phyloP scores from a whole-genome alignment of 805 yeast species.

The Suhomyces faveliae region DNA sequence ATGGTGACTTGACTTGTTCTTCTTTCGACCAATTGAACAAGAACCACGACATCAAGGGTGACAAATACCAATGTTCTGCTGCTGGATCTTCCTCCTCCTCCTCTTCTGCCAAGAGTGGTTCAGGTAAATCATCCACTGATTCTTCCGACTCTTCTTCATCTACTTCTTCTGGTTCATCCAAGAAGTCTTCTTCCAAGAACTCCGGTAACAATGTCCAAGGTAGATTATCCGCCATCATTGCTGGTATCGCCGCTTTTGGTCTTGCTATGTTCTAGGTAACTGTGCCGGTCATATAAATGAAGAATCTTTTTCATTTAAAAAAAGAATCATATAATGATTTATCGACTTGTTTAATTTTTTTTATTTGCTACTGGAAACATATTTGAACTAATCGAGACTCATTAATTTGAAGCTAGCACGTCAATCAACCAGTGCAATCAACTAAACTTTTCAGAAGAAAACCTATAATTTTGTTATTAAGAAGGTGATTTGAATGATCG shows the following conservation, averaged over 20 bases:
- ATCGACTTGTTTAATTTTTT: background rate
- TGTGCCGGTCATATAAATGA: background rate
- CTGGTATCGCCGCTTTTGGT: slow-evolving; percentile 38
- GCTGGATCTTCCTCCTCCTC: slow-evolving; percentile 47
- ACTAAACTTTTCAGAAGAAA: background rate
- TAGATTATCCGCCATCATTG: slow-evolving; percentile 27
- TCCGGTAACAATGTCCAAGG: slow-evolving; percentile 22
- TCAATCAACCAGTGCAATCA: background rate
- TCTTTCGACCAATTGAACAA: slow-evolving; percentile 68
- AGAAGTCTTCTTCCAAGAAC: slow-evolving; percentile 13
- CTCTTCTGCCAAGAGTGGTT: slow-evolving; percentile 40
- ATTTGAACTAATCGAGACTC: background rate
- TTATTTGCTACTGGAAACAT: background rate
- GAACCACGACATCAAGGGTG: slow-evolving; percentile 88
- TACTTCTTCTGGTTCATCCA: slow-evolving; percentile 17
- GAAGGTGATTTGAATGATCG: background rate
- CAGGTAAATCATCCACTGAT: slow-evolving; percentile 29
- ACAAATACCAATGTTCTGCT: slow-evolving; percentile 73
- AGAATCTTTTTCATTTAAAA: background rate
- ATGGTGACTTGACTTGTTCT: slow-evolving; percentile 78
- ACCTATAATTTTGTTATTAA: background rate
- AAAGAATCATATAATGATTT: background rate
- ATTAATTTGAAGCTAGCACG: background rate
- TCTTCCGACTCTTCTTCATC: slow-evolving; percentile 19
- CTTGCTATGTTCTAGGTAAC: slow-evolving; percentile 30